These are phyloP conservation scores for Euphorbia corollata DNA, from an alignment of 441 rosid genomes.

Conservation along the genomic window DNA sequence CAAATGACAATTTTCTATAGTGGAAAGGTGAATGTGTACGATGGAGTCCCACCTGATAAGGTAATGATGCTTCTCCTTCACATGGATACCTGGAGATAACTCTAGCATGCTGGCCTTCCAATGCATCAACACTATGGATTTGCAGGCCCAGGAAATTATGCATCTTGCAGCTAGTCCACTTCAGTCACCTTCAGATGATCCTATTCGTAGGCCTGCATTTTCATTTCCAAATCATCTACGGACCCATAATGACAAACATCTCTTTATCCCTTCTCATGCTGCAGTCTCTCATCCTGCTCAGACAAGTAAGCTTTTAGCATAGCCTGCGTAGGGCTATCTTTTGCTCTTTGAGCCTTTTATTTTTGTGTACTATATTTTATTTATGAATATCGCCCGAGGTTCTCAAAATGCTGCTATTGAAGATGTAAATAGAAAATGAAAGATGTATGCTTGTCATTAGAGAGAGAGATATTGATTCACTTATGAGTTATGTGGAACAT, in stretches of 20 bases:
- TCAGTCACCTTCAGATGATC: constrained; percentile 44
- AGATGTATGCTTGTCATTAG: neutral
- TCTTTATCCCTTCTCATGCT: constrained; percentile 31
- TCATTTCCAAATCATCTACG: constrained; percentile 36
- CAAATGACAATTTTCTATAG: constrained; percentile 94
- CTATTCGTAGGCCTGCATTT: constrained; percentile 30
- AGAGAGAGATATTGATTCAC: too few species aligned
- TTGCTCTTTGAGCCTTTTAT: constrained; percentile 8
- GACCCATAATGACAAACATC: constrained; percentile 26
- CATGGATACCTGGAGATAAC: constrained; percentile 32
- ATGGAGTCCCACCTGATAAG: constrained; percentile 76
- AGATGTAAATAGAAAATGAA: constrained; percentile 4
- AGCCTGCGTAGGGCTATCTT: constrained; percentile 3
- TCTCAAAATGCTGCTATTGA: neutral
- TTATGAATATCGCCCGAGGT: constrained; percentile 1
- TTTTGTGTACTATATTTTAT: neutral
- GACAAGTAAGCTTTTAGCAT: constrained; percentile 43
- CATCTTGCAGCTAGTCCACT: constrained; percentile 71
- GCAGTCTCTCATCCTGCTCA: constrained; percentile 36
- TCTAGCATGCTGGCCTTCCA: constrained; percentile 32
- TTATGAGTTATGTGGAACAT: neutral
- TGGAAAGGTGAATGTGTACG: constrained; percentile 87
- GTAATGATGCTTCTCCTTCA: constrained; percentile 43
- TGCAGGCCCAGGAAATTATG: constrained; percentile 86
- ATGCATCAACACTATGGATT: constrained; percentile 35